Evolutionary conservation across 2,329 filamentous ascomycete genomes (phyloP).

Genomic region (Hirsutella thompsonii): DNA sequence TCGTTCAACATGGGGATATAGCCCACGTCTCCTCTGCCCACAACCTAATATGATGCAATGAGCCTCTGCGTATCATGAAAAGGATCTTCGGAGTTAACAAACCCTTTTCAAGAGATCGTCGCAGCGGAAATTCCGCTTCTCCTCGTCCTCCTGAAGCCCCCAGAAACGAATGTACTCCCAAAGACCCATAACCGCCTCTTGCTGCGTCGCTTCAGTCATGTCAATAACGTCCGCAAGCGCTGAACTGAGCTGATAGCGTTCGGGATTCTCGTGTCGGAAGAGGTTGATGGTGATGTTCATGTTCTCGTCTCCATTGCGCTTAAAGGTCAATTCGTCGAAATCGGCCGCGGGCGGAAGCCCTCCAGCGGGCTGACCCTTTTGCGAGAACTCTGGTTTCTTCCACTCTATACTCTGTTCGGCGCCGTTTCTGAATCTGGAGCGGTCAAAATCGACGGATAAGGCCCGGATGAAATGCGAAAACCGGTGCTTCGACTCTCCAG

Average conservation of each 20-base stretch:
- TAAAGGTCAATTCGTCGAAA: conserved; percentile 86
- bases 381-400: conserved; percentile 61
- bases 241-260: conserved; percentile 69
- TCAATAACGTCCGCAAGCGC: conserved; percentile 76
- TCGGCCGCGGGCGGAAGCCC: conserved; percentile 48
- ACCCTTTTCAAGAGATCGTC: conserved; percentile 72
- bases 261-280: conserved; percentile 69
- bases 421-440: conserved; percentile 41
- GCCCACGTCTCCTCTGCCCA: conserved; percentile 61
- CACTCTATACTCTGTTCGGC: conserved; percentile 59
- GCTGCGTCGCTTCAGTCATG: conserved; percentile 72
- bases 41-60: conserved; percentile 39
- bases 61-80: not conserved
- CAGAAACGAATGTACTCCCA: conserved; percentile 91
- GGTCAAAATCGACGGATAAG: conserved; percentile 63
- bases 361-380: conserved; percentile 29
- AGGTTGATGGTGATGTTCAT: conserved; percentile 84
- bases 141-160: conserved; percentile 84
- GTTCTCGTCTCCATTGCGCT: conserved; percentile 85
- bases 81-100: conserved; percentile 17
- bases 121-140: conserved; percentile 84
- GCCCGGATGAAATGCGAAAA: conserved; percentile 74
- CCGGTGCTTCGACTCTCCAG: conserved; percentile 33
- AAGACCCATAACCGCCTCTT: conserved; percentile 78
- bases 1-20: conserved; percentile 79